Base-by-base conservation (phyloP, 352 stramenopile genomes). In the Aphanomyces stellatus region DNA sequence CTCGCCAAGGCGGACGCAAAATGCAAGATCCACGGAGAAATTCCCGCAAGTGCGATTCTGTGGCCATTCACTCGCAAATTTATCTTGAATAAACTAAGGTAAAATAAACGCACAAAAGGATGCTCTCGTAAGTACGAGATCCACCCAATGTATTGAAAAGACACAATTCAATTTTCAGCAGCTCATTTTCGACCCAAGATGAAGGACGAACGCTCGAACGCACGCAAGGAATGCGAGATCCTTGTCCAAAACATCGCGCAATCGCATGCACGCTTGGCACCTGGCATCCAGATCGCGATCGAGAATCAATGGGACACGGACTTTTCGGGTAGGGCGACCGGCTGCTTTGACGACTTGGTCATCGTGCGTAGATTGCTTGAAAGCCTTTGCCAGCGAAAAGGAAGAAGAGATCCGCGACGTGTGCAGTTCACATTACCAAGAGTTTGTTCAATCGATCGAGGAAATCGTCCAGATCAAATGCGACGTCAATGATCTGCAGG, bases 171-270 rank as follows among this genome's bases (percentile, higher is more conserved):
- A 43, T 43, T 43, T 43, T 17, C 37, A 17, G 8, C 8, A 17
- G 17, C 17, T 17, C 37, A 17, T 17, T 17, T 17, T 43, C 8
- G 37, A 43, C 37, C 37, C 8, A 28, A 10, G 25, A 62, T 64
- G 55, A 64, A 64, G 55, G 55, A 64, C 55, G 55, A 64, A 28
- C 55, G 55, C 15, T 51, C 31, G 17, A 64, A 49, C 24, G 25
- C 31, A 22, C 55, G 55, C 55, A 64, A 64, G 27, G 81, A 91
- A 66, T 89, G 81, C 81, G 77, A 88, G 19, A 71, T 87, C 34
- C 76, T 90, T 2, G 83, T 90, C 27, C 81, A 91, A 64, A 91
- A 90, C 75, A 91, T 89, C 31, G 83, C 81, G 51, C 81, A 91
- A 71, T 91, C 81, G 41, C 81, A 85, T 53, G 73, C 83, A 30